phyloP scores from a whole-genome alignment of 1,284 basidiomycete genomes.

The Amylostereum areolatum region DNA sequence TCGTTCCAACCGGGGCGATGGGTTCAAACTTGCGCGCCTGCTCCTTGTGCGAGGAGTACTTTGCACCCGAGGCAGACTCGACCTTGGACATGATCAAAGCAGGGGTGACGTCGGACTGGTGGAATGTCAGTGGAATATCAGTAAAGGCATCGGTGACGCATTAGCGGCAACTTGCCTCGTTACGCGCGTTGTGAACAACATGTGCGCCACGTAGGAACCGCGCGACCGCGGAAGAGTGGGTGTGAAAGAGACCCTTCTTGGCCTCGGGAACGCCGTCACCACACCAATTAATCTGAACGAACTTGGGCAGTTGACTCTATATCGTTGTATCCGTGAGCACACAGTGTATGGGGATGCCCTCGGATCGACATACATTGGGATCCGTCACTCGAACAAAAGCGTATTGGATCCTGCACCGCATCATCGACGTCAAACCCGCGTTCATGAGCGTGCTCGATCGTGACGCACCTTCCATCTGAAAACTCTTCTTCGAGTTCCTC shows the following conservation, averaged over 20 bases:
- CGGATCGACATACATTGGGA: conserved; percentile 57
- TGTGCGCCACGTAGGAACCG: conserved; percentile 83
- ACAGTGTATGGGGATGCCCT: background rate
- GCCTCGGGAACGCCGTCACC: conserved; percentile 93
- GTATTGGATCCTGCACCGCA: conserved; percentile 76
- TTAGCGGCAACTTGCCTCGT: conserved; percentile 55
- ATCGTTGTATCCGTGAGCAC: background rate
- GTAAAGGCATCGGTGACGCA: conserved; percentile 2
- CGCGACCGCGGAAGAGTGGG: conserved; percentile 80
- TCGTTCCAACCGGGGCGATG: conserved; percentile 69
- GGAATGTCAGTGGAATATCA: background rate
- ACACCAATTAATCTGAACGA: conserved; percentile 90
- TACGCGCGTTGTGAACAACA: conserved; percentile 87
- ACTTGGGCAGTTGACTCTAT: conserved; percentile 84
- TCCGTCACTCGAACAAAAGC: conserved; percentile 89
- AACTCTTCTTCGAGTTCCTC: conserved; percentile 94
- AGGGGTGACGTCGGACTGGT: conserved; percentile 75
- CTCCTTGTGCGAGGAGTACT: conserved; percentile 78
- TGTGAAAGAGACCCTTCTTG: conserved; percentile 91
- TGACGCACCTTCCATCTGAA: conserved; percentile 77
- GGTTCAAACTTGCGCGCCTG: conserved; percentile 56
- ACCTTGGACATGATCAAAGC: conserved; percentile 81
- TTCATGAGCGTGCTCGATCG: background rate
- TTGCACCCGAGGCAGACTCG: conserved; percentile 88
- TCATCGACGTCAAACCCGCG: background rate